Base-by-base conservation (phyloP, 1,139 yeast genomes). In the Lodderomyces beijingensis region DNA sequence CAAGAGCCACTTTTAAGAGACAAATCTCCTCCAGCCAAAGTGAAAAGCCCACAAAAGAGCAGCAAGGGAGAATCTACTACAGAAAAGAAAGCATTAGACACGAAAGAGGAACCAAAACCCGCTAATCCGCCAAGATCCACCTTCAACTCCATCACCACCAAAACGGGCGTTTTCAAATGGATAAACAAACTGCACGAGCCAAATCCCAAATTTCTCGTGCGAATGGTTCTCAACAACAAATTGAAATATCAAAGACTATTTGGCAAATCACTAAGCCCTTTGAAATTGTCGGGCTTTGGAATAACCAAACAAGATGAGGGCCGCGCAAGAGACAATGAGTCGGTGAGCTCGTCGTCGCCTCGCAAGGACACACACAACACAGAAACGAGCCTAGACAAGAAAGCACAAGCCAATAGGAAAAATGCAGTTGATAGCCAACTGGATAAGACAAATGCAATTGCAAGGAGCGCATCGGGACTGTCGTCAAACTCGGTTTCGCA, bases 181-280 rank as follows among this genome's bases (percentile, higher is more conserved):
- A 57, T 63, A 30, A 58, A 62, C 40, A 59, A 55, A 36, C 41
- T 52, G 25, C 39, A 47, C 29, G 48, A 49, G 22, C 40, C 39
- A 4, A 49, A 47, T 27, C 67, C 67, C 8, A 48, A 58, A 33
- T 60, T 63, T 34, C 44, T 62, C 17, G 43, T 63, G 19, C 46
- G 66, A 19, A 50, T 64, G 3, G 46, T 48, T 3, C 53, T 59
- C 27, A 48, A 47, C 25, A 38, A 51, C 16, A 40, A 40, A 12
- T 35, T 36, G 8, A 50, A 45, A 28, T 50, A 48, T 29, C 44
- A 44, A 28, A 42, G 39, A 24, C 25, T 16, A 9, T 35, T 41
- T 22, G 19, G 18, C 13, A 21, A 19, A 26, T 18, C 31, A 27
- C 13, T 34, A 3, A 32, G 34, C 19, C 40, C 39, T 5, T 28